Conservation (phyloP, 2,329 filamentous ascomycete species). For the Plectosphaerella cucumerina region DNA sequence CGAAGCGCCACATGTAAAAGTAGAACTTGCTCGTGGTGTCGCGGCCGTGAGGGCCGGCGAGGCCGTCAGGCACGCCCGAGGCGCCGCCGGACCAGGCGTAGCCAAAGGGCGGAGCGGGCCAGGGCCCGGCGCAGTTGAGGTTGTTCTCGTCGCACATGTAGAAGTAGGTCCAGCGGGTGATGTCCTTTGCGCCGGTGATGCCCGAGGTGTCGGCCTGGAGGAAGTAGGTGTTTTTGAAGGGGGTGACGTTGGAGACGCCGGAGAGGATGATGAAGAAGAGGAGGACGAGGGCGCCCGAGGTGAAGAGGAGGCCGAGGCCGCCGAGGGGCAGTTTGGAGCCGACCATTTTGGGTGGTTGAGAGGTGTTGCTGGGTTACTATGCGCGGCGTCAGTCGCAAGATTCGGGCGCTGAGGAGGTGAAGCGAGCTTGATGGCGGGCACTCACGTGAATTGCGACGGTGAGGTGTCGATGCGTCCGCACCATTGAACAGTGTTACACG, state of each 20-base stretch:
- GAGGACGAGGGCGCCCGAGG: constrained; percentile 47
- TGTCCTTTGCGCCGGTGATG: constrained; percentile 63
- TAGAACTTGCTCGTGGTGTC: constrained; percentile 56
- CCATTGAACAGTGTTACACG: too few species aligned
- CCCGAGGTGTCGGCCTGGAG: constrained; percentile 71
- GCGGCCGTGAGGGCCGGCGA: constrained; percentile 48
- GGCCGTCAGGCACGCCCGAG: constrained; percentile 33
- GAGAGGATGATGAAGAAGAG: constrained; percentile 58
- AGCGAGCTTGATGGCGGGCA: too few species aligned
- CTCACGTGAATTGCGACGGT: too few species aligned
- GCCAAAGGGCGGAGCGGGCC: constrained; percentile 65
- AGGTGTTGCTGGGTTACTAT: not conserved
- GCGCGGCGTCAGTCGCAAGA: not conserved
- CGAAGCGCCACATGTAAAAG: constrained; percentile 86
- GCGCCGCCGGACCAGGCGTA: constrained; percentile 59
- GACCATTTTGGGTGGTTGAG: constrained; percentile 4
- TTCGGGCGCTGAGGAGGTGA: too few species aligned
- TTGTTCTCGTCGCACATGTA: constrained; percentile 67
- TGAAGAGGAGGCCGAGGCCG: constrained; percentile 41
- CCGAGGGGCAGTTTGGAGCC: constrained; percentile 34
- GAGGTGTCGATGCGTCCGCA: too few species aligned
- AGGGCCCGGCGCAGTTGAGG: constrained; percentile 58
- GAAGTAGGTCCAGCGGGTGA: constrained; percentile 89
- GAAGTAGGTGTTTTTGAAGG: constrained; percentile 77
- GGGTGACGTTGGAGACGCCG: constrained; percentile 43